Evolutionary conservation across 768 basidiomycete species (phyloP).

Genomic region (Rhizopogon vinicolor): DNA sequence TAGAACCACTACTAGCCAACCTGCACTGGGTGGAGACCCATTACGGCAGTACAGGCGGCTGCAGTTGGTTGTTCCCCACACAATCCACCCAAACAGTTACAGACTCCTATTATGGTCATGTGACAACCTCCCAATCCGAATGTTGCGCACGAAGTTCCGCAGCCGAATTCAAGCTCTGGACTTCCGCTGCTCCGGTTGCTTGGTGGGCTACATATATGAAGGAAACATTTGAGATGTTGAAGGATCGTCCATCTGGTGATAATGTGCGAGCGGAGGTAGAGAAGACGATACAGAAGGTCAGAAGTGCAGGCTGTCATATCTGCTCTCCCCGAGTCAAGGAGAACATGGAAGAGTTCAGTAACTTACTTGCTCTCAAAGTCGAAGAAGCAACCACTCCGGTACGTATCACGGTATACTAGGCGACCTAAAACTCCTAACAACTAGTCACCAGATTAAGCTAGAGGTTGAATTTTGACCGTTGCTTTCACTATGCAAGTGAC

Average conservation of each 20-base stretch:
- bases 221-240: background rate
- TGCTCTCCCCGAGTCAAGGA: too few species aligned
- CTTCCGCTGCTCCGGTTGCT: background rate
- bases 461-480: background rate
- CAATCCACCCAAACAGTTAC: too few species aligned
- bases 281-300: background rate
- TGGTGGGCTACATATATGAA: conserved; percentile 11
- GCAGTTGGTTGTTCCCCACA: background rate
- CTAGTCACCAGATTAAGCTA: background rate
- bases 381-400: too few species aligned
- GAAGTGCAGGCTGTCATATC: background rate
- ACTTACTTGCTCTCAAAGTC: too few species aligned
- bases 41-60: background rate
- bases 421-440: background rate
- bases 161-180: background rate
- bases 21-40: background rate
- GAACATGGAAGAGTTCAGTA: too few species aligned
- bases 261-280: background rate
- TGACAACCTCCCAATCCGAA: too few species aligned
- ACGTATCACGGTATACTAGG: too few species aligned
- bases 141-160: background rate
- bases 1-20: background rate
- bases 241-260: background rate
- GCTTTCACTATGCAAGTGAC: too few species aligned
- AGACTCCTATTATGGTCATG: too few species aligned